Conservation (phyloP, 2,329 filamentous ascomycete species). For the Madurella mycetomatis region DNA sequence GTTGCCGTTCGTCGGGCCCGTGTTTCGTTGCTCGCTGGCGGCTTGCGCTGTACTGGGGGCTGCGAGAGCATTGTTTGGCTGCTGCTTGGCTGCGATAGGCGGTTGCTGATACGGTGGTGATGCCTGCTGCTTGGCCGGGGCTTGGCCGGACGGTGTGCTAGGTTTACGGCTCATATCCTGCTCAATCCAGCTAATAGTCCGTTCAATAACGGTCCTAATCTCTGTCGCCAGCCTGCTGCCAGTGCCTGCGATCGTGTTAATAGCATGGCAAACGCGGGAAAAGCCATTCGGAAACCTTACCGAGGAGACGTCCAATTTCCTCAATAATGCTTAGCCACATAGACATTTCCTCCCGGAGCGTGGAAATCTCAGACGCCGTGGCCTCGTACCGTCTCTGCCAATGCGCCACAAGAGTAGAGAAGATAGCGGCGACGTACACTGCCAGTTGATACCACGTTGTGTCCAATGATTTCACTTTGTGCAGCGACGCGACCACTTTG, state of each 20-base stretch:
- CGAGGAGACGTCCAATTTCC: constrained; percentile 62
- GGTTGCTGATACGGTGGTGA: constrained; percentile 15
- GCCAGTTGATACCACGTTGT: constrained; percentile 74
- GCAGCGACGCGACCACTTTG: constrained; percentile 53
- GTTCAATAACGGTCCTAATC: constrained; percentile 46
- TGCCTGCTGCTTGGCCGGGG: constrained; percentile 12
- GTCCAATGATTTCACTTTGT: constrained; percentile 63
- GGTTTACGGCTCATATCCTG: constrained; percentile 42
- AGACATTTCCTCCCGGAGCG: constrained; percentile 64
- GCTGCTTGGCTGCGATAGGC: constrained; percentile 4
- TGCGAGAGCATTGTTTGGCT: neutral
- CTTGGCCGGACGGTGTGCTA: constrained; percentile 8
- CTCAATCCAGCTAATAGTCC: constrained; percentile 50
- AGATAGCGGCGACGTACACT: constrained; percentile 67
- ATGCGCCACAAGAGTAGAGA: constrained; percentile 65
- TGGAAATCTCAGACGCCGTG: constrained; percentile 52
- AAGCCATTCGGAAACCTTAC: constrained; percentile 41
- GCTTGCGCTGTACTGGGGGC: neutral
- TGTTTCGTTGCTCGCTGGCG: constrained; percentile 13
- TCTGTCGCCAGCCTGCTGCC: constrained; percentile 41
- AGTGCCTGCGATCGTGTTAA: constrained; percentile 35
- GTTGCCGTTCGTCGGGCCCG: constrained; percentile 17
- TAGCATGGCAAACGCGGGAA: neutral
- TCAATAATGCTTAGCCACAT: constrained; percentile 64
- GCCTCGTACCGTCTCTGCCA: constrained; percentile 62